A percentile compares a stretch with the other conserved stretches of the same genome.
Conservation (phyloP, 2,329 filamentous ascomycete genomes). For the Aaosphaeria pasadenensis region DNA sequence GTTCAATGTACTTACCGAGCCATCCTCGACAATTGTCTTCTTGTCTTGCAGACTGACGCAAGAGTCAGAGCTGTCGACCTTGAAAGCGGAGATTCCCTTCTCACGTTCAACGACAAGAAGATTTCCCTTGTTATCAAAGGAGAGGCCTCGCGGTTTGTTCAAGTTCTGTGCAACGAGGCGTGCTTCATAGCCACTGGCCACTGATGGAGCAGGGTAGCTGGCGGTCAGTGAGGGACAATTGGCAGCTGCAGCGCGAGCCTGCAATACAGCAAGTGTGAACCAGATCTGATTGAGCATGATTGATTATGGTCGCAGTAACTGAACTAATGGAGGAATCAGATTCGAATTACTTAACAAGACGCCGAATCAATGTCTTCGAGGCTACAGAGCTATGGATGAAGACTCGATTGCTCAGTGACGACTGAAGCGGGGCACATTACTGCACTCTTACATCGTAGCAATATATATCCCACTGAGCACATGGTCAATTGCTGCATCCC, state of each 20-base stretch:
- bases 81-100: conserved; percentile 30
- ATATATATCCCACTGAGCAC: conserved; percentile 3
- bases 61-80: conserved; percentile 15
- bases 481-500: background rate
- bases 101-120: conserved; percentile 43
- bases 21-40: conserved; percentile 10
- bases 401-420: conserved; percentile 3
- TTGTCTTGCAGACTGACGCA: conserved; percentile 11
- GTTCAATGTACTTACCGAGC: conserved; percentile 3
- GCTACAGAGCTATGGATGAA: background rate
- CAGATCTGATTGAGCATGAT: conserved; percentile 8
- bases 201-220: conserved; percentile 30
- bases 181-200: conserved; percentile 35
- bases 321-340: background rate
- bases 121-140: conserved; percentile 42
- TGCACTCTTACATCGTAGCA: background rate
- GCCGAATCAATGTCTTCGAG: background rate
- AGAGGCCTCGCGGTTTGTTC: conserved; percentile 41
- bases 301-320: background rate
- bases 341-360: background rate
- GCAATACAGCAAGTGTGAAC: conserved; percentile 6
- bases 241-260: conserved; percentile 6
- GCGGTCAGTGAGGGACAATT: conserved; percentile 21
- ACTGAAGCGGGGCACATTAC: conserved; percentile 4
- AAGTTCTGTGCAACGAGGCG: conserved; percentile 42